Percentiles rank a stretch among this genome's conserved stretches.
Evolutionary conservation across 441 rosid genomes (phyloP).

Genomic region (Capsella rubella): DNA sequence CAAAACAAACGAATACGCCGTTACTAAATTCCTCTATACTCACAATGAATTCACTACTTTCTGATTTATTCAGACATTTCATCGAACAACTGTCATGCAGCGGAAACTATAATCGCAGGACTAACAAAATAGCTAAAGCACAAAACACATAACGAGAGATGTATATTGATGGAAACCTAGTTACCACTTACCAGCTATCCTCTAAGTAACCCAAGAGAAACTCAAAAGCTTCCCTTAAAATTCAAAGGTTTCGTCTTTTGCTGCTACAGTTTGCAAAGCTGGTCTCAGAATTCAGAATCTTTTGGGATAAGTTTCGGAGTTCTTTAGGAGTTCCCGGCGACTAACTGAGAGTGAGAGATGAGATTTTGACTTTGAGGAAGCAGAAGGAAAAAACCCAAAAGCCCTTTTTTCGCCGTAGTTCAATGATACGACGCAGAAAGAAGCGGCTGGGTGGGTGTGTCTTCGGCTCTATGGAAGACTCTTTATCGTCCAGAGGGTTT

Average conservation of each 20-base stretch:
- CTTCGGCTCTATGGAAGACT: not conserved
- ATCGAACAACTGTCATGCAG: conserved; percentile 41
- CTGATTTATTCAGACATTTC: conserved; percentile 35
- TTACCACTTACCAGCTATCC: not conserved
- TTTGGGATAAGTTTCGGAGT: not conserved
- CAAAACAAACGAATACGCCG: conserved; percentile 13
- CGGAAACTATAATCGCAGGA: not conserved
- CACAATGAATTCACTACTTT: conserved; percentile 1
- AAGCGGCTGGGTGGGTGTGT: conserved; percentile 19
- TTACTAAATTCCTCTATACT: not conserved
- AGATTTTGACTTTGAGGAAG: conserved; percentile 1
- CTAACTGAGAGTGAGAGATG: conserved; percentile 4
- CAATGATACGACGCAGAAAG: not conserved
- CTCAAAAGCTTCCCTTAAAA: not conserved
- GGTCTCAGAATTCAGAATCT: conserved; percentile 3
- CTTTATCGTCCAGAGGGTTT: not conserved
- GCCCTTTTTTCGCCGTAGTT: not conserved
- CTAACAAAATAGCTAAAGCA: not conserved
- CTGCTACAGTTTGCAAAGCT: not conserved
- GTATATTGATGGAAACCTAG: not conserved
- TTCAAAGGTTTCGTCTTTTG: not conserved
- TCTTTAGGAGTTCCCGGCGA: conserved; percentile 5
- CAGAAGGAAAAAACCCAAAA: not conserved
- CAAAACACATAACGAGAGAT: not conserved
- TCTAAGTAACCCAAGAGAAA: conserved; percentile 10